A percentile compares a stretch with the other conserved stretches of the same genome.
These are phyloP conservation scores for Fusarium acutatum DNA, from an alignment of 2,329 filamentous ascomycete species.

Conservation along the genomic window DNA sequence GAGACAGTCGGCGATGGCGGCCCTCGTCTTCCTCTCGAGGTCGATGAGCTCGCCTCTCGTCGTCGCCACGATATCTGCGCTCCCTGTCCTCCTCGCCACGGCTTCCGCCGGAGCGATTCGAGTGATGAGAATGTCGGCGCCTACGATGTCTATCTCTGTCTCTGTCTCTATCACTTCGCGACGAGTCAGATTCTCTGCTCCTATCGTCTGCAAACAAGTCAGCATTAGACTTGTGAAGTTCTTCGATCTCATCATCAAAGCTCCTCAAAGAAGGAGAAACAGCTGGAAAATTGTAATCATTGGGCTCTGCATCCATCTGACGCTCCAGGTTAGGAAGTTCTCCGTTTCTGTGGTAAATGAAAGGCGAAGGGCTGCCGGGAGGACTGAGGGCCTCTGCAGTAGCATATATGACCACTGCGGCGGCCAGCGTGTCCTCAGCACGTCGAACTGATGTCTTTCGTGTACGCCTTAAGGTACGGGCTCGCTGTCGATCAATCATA, in stretches of 20 bases:
- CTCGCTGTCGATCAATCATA: slow-evolving; percentile 51
- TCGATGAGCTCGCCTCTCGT: slow-evolving; percentile 36
- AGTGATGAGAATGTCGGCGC: slow-evolving; percentile 52
- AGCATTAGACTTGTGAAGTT: slow-evolving; percentile 59
- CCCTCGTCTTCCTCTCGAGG: slow-evolving; percentile 40
- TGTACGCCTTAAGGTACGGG: slow-evolving; percentile 55
- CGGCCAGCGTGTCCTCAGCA: slow-evolving; percentile 62
- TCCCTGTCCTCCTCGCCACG: slow-evolving; percentile 46
- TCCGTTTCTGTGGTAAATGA: slow-evolving; percentile 37
- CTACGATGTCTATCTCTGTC: slow-evolving; percentile 53
- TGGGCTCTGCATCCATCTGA: slow-evolving; percentile 38
- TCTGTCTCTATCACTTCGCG: slow-evolving; percentile 50
- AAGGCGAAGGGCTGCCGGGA: slow-evolving; percentile 45
- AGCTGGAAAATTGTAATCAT: slow-evolving; percentile 45
- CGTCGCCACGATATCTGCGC: slow-evolving; percentile 32
- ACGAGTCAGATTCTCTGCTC: slow-evolving; percentile 49
- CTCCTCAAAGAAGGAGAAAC: slow-evolving; percentile 45
- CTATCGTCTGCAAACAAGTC: slow-evolving; percentile 65
- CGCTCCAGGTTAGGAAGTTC: slow-evolving; percentile 40
- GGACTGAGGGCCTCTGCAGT: slow-evolving; percentile 58
- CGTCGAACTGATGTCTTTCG: slow-evolving; percentile 55
- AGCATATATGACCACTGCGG: slow-evolving; percentile 63
- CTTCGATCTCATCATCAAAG: slow-evolving; percentile 50
- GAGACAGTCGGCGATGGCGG: slow-evolving; percentile 32
- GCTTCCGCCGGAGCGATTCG: slow-evolving; percentile 43